These are phyloP conservation scores for Verbena officinalis DNA, from an alignment of 257 asterid species.

Conservation along the genomic window DNA sequence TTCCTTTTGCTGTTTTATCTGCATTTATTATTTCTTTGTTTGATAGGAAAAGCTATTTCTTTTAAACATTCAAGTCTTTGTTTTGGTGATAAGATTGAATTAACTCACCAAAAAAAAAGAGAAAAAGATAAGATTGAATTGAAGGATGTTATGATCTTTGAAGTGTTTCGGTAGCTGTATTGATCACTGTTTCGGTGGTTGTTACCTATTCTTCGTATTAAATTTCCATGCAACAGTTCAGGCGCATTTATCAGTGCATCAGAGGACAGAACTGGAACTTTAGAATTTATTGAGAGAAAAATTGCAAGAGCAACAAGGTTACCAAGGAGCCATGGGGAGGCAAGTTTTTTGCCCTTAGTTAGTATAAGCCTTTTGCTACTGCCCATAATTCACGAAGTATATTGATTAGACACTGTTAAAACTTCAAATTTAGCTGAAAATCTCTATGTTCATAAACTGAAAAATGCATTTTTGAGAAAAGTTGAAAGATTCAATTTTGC, in stretches of 20 bases:
- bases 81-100: not conserved
- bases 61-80: not conserved
- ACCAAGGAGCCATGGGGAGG: slow-evolving; percentile 84
- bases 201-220: slow-evolving; percentile 1
- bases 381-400: not conserved
- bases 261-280: slow-evolving; percentile 62
- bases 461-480: slow-evolving; percentile 17
- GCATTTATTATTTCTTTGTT: not conserved
- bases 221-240: slow-evolving; percentile 49
- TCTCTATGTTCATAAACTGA: not conserved
- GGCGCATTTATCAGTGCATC: slow-evolving; percentile 74
- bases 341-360: slow-evolving; percentile 21
- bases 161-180: too few species aligned
- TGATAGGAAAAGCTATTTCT: not conserved
- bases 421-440: not conserved
- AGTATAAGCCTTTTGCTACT: not conserved
- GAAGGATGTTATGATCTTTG: too few species aligned
- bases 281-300: slow-evolving; percentile 67
- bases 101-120: too few species aligned
- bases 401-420: not conserved
- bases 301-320: slow-evolving; percentile 76
- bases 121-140: too few species aligned
- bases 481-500: slow-evolving; percentile 37
- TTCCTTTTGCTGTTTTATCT: not conserved
- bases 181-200: not conserved